These are phyloP conservation scores for Dactylonectria macrodidyma DNA, from an alignment of 2,329 filamentous ascomycete genomes.

Conservation along the genomic window DNA sequence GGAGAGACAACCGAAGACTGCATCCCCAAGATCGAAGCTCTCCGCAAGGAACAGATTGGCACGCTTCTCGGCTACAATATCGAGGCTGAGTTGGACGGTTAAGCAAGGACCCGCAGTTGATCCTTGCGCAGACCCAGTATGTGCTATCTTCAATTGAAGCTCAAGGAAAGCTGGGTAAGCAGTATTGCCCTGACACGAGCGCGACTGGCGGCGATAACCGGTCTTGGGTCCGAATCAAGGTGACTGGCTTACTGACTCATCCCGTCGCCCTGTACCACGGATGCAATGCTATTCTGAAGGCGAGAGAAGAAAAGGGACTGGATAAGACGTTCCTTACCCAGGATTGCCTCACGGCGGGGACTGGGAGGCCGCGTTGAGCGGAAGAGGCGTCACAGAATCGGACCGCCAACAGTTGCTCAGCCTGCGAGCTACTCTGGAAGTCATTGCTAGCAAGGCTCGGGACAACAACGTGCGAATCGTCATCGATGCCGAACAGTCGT, in stretches of 20 bases:
- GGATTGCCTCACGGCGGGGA: slow-evolving; percentile 41
- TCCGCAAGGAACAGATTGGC: slow-evolving; percentile 32
- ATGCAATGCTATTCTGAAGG: slow-evolving; percentile 36
- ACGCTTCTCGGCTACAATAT: slow-evolving; percentile 43
- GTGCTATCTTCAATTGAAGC: slow-evolving; percentile 37
- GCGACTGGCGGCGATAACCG: slow-evolving; percentile 34
- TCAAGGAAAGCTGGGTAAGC: slow-evolving; percentile 34
- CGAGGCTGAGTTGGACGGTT: slow-evolving; percentile 40
- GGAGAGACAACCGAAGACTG: slow-evolving; percentile 31
- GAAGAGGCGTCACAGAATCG: slow-evolving; percentile 28
- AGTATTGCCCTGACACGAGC: slow-evolving; percentile 26
- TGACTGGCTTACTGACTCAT: slow-evolving; percentile 38
- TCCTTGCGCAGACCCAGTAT: slow-evolving; percentile 32
- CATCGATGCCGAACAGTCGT: slow-evolving; percentile 41
- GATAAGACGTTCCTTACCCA: slow-evolving; percentile 37
- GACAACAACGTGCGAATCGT: slow-evolving; percentile 40
- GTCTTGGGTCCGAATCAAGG: slow-evolving; percentile 39
- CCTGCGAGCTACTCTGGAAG: slow-evolving; percentile 31
- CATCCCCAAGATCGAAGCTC: slow-evolving; percentile 37
- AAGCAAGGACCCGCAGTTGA: slow-evolving; percentile 42
- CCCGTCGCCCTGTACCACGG: slow-evolving; percentile 33
- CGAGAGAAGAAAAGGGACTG: slow-evolving; percentile 29
- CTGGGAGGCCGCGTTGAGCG: slow-evolving; percentile 38
- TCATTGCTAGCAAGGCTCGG: slow-evolving; percentile 34
- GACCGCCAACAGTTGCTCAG: slow-evolving; percentile 34